Conservation (phyloP, 1,284 basidiomycete genomes). For the Cutaneotrichosporon sp. region DNA sequence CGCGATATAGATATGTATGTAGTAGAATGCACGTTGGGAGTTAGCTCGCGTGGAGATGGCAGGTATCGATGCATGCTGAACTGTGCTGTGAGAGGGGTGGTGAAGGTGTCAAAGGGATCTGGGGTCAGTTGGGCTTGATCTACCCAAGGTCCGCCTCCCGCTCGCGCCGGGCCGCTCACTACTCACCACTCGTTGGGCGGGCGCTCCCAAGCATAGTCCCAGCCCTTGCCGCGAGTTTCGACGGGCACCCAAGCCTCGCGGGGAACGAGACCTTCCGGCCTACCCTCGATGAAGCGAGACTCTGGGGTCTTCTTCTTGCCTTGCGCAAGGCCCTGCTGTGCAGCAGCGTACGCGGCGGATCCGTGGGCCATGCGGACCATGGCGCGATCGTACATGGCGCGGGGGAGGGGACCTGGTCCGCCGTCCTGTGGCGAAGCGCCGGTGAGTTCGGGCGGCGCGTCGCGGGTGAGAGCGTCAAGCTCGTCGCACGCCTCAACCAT, state of each 20-base stretch:
- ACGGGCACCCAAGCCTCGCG: slow-evolving; percentile 48
- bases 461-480: slow-evolving; percentile 54
- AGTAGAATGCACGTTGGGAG: not conserved
- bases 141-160: not conserved
- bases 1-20: not conserved
- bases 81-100: slow-evolving; percentile 2
- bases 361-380: slow-evolving; percentile 60
- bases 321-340: slow-evolving; percentile 28
- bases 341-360: slow-evolving; percentile 21
- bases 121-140: not conserved
- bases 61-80: slow-evolving; percentile 11
- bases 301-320: slow-evolving; percentile 60
- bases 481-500: slow-evolving; percentile 77
- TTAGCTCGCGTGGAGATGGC: slow-evolving; percentile 3
- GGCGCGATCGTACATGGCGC: slow-evolving; percentile 62
- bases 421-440: not conserved
- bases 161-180: not conserved
- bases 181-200: slow-evolving; percentile 23
- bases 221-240: slow-evolving; percentile 44
- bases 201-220: slow-evolving; percentile 45
- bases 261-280: slow-evolving; percentile 76
- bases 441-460: not conserved
- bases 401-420: slow-evolving; percentile 11
- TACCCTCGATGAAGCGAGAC: slow-evolving; percentile 65
- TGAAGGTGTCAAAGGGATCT: not conserved